These are phyloP conservation scores for Lichina pygmaea DNA, from an alignment of 495 filamentous ascomycete species.

Conservation along the genomic window DNA sequence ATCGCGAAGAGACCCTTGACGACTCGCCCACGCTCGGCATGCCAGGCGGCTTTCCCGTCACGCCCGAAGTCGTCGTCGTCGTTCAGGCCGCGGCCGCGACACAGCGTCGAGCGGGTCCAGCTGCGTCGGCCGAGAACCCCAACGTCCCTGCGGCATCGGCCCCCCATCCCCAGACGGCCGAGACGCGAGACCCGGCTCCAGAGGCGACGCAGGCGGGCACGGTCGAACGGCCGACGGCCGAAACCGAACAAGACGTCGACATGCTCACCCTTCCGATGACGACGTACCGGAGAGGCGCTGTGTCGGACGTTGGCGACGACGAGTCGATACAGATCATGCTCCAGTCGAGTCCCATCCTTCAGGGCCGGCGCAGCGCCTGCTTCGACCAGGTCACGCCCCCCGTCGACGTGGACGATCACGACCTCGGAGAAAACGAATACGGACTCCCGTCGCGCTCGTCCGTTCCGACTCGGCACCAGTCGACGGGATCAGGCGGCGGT, in stretches of 20 bases:
- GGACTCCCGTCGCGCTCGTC: not conserved
- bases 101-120: not conserved
- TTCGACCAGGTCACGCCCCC: not conserved
- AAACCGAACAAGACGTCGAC: too few species aligned
- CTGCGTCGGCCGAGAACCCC: not conserved
- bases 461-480: not conserved
- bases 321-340: constrained; percentile 35
- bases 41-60: too few species aligned
- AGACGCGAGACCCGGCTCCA: not conserved
- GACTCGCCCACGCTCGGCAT: too few species aligned
- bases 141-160: not conserved
- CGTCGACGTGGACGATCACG: not conserved
- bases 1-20: too few species aligned
- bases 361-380: not conserved
- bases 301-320: constrained; percentile 10
- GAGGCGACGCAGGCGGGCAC: not conserved
- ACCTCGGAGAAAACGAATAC: too few species aligned
- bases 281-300: not conserved
- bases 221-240: too few species aligned
- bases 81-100: too few species aligned
- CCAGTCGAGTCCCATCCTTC: not conserved
- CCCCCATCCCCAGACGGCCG: not conserved
- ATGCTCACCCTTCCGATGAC: not conserved
- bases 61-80: too few species aligned
- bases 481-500: not conserved